phyloP scores from a whole-genome alignment of 495 filamentous ascomycete species.

The Aspergillus nanangensis region DNA sequence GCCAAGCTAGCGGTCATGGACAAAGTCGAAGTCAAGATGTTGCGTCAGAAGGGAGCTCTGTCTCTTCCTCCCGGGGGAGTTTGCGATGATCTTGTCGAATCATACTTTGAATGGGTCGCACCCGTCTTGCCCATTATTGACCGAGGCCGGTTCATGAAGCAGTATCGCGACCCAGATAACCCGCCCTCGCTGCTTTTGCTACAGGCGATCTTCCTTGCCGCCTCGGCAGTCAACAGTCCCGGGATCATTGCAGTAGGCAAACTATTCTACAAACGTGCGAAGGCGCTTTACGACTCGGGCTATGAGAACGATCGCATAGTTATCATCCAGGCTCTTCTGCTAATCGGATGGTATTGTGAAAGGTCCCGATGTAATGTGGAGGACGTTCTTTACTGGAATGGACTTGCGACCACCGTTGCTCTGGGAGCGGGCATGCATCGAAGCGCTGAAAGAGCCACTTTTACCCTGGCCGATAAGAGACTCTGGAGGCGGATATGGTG shows the following conservation, averaged over 20 bases:
- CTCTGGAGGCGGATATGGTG: neutral
- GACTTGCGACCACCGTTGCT: neutral
- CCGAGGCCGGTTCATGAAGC: neutral
- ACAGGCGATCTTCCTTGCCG: neutral
- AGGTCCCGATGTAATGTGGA: neutral
- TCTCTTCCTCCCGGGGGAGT: neutral
- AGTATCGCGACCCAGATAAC: neutral
- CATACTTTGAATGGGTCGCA: neutral
- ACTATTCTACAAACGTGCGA: neutral
- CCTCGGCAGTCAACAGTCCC: neutral
- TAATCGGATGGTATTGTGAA: neutral
- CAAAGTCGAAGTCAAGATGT: neutral
- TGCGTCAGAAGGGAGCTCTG: neutral
- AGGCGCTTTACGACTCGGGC: neutral
- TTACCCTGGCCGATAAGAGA: neutral
- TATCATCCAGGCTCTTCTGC: neutral
- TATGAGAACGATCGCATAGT: neutral
- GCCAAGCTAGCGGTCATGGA: too few relatives aligned
- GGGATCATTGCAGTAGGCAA: too few relatives aligned
- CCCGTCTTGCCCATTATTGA: neutral
- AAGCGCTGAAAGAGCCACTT: neutral
- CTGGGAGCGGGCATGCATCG: neutral
- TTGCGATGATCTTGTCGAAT: neutral
- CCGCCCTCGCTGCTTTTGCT: neutral
- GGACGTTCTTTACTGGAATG: neutral